Conservation (phyloP, 2,329 filamentous ascomycete genomes). For the Fusarium sp. region DNA sequence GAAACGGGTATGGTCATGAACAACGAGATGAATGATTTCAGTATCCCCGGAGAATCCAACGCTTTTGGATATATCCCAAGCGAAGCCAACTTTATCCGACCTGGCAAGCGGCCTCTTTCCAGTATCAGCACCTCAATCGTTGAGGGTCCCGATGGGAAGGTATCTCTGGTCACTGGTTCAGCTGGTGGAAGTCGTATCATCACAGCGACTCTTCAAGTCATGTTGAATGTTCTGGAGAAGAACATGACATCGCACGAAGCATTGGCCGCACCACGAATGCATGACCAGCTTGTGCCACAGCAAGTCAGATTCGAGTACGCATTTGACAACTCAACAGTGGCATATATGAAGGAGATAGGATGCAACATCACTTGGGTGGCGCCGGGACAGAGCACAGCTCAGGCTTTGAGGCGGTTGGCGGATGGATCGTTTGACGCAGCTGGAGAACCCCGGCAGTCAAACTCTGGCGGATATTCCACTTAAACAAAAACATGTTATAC, state of each 20-base stretch:
- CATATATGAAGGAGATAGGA: conserved; percentile 72
- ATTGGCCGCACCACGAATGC: conserved; percentile 76
- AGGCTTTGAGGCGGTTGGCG: conserved; percentile 73
- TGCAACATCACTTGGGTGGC: conserved; percentile 82
- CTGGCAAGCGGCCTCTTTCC: conserved; percentile 82
- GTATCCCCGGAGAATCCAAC: conserved; percentile 77
- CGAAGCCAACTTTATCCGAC: conserved; percentile 79
- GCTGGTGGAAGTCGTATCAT: conserved; percentile 90
- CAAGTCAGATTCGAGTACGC: conserved; percentile 76
- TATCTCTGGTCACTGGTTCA: conserved; percentile 80
- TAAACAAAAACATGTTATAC: not conserved
- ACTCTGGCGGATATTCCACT: conserved; percentile 73
- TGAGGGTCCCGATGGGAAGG: conserved; percentile 73
- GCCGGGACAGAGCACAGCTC: conserved; percentile 75
- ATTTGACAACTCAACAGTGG: conserved; percentile 77
- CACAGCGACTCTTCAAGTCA: conserved; percentile 82
- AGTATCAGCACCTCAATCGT: conserved; percentile 84
- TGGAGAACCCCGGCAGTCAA: conserved; percentile 82
- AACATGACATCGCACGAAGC: conserved; percentile 71
- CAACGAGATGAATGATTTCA: conserved; percentile 78
- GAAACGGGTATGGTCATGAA: conserved; percentile 85
- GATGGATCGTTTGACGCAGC: conserved; percentile 83
- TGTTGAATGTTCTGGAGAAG: conserved; percentile 80
- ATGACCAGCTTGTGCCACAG: conserved; percentile 85
- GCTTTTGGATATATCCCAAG: conserved; percentile 83